Evolutionary conservation across 345 rosid genomes (phyloP).

Genomic region (Conringia planisiliqua): DNA sequence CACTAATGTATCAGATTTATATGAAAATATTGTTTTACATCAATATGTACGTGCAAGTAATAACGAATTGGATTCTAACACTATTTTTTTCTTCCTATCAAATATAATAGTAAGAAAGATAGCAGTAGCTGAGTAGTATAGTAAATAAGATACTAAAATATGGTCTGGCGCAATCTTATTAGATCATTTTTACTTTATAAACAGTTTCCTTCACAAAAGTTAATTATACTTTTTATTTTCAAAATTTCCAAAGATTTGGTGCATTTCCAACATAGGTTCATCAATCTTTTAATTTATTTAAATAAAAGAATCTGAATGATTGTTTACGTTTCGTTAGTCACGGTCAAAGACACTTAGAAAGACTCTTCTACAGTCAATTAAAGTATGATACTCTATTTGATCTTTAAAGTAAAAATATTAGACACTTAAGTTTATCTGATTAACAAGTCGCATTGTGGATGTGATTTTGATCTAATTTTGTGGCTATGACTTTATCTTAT

Average conservation of each 20-base stretch:
- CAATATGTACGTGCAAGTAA: background rate
- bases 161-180: too few species aligned
- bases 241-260: slow-evolving; percentile 26
- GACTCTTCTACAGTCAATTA: slow-evolving; percentile 30
- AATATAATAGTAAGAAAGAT: background rate
- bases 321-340: slow-evolving; percentile 12
- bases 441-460: background rate
- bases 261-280: slow-evolving; percentile 1
- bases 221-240: background rate
- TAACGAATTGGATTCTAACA: background rate
- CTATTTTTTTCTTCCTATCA: background rate
- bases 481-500: background rate
- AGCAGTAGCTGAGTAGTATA: background rate
- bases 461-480: background rate
- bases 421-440: background rate
- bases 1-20: background rate
- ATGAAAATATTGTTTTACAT: background rate
- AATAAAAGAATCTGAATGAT: background rate
- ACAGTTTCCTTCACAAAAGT: background rate
- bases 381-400: slow-evolving; percentile 17
- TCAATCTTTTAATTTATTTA: background rate
- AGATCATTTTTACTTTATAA: background rate
- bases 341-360: slow-evolving; percentile 28
- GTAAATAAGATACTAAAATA: background rate
- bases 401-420: background rate